Evolutionary conservation across 345 rosid genomes (phyloP), one percentile per base, ranked within the genome.

Genomic region (Eucalyptus coolabah): DNA sequence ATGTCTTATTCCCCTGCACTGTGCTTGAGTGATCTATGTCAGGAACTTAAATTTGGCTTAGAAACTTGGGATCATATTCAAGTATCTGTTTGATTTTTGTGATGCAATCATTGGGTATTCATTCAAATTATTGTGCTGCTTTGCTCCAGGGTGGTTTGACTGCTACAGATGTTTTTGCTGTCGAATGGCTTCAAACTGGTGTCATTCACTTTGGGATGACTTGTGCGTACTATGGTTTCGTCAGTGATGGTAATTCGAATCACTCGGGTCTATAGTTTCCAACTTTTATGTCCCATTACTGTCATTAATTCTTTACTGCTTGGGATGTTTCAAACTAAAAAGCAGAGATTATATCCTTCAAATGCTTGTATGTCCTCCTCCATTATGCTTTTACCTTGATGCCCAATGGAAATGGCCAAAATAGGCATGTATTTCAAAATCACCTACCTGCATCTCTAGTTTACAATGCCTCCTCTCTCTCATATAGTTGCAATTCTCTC

Each of bases 141-240:
- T 69, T 90, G 69, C 90, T 93, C 90, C 95, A 98, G 99, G 99
- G 99, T 86, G 99, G 99, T 88, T 97, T 98, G 72, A 96, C 98
- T 86, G 98, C 99, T 91, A 97, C 98, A 7, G 98, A 98, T 95
- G 99, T 98, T 87, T 98, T 98, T 92, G 99, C 97, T 90, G 99
- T 98, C 49, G 95, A 97, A 93, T 98, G 99, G 99, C 94, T 96
- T 91, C 98, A 96, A 90, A 96, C 94, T 67, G 99, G 99, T 90
- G 88, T 90, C 88, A 91, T 96, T 89, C 99, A 97, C 94, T 97
- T 94, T 90, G 99, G 99, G 90, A 92, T 96, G 99, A 98, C 99
- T 14, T 98, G 95, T 87, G 96, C 99, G 47, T 98, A 98, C 91
- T 98, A 95, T 94, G 99, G 99, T 91, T 98, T 97, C 94, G 99